These are phyloP conservation scores for Aspergillus haitiensis DNA, from an alignment of 495 filamentous ascomycete species.

Conservation along the genomic window DNA sequence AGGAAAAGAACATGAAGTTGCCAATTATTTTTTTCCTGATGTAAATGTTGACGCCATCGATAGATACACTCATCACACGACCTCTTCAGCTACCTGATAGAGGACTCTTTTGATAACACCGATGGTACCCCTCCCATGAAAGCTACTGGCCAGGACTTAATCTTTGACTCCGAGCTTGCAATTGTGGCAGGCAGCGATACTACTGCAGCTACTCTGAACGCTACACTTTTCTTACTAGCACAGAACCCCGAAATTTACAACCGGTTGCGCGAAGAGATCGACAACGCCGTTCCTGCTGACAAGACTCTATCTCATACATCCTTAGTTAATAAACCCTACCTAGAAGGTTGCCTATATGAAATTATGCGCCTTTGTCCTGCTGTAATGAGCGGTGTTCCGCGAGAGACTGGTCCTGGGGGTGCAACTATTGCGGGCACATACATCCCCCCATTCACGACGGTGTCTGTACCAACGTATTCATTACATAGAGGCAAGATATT, in stretches of 20 bases:
- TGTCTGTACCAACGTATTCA: constrained; percentile 17
- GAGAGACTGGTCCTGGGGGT: constrained; percentile 17
- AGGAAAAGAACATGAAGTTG: no score
- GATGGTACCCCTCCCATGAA: not conserved
- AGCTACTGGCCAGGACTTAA: constrained; percentile 6
- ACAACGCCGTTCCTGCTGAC: not conserved
- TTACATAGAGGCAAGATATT: constrained; percentile 13
- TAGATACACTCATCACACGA: constrained; percentile 6
- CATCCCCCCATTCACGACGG: constrained; percentile 16
- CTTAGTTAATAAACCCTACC: constrained; percentile 8
- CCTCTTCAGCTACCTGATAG: constrained; percentile 21
- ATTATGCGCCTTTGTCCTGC: constrained; percentile 15
- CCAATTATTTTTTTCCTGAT: not conserved
- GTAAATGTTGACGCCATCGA: not conserved
- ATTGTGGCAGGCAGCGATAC: constrained; percentile 18
- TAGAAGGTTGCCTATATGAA: constrained; percentile 19
- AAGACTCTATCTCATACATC: constrained; percentile 5
- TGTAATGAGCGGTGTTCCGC: constrained; percentile 16
- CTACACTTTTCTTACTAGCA: constrained; percentile 15
- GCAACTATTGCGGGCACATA: constrained; percentile 11
- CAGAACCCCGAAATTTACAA: constrained; percentile 14
- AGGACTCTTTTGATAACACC: not conserved
- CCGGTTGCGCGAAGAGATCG: constrained; percentile 16
- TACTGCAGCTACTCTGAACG: constrained; percentile 9
- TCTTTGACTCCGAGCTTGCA: constrained; percentile 16